Evolutionary conservation across 306 rosid genomes (phyloP).

Genomic region (Castanea mollissima): DNA sequence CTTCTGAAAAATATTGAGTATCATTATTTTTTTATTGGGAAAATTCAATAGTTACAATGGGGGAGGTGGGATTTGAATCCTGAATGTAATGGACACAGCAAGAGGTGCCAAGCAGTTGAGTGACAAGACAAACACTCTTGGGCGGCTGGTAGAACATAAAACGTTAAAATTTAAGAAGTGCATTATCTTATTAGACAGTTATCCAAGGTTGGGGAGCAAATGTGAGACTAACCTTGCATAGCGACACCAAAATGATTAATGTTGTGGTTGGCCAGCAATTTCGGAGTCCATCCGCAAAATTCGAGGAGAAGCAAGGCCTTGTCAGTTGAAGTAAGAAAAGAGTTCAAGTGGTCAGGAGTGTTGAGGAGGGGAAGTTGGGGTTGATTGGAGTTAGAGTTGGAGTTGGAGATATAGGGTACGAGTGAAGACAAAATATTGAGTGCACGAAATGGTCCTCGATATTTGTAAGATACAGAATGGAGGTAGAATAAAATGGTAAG

Average conservation of each 20-base stretch:
- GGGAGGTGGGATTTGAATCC: no score
- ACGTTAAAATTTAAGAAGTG: no score
- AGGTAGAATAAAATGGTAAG: conserved; percentile 54
- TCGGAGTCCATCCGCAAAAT: conserved; percentile 80
- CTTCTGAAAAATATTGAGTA: no score
- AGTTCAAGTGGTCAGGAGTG: conserved; percentile 40
- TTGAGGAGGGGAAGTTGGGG: conserved; percentile 52
- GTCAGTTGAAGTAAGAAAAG: conserved; percentile 68
- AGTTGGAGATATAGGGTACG: conserved; percentile 28
- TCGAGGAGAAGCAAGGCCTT: conserved; percentile 68
- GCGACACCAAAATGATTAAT: conserved; percentile 43
- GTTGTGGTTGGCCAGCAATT: conserved; percentile 42
- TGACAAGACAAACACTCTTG: no score
- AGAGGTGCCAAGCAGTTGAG: no score
- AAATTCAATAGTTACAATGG: no score
- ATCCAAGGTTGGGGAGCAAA: background rate
- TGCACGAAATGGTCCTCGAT: conserved; percentile 59
- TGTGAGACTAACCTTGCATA: conserved; percentile 37
- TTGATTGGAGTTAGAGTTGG: no score
- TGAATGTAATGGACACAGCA: no score
- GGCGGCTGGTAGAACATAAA: no score
- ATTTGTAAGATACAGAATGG: conserved; percentile 64
- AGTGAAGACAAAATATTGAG: conserved; percentile 52
- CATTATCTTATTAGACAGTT: background rate
- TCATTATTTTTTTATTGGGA: background rate